A percentile compares a stretch with the other conserved stretches of the same genome.
Conservation (phyloP, 2,329 filamentous ascomycete species). For the Alternaria sp. region DNA sequence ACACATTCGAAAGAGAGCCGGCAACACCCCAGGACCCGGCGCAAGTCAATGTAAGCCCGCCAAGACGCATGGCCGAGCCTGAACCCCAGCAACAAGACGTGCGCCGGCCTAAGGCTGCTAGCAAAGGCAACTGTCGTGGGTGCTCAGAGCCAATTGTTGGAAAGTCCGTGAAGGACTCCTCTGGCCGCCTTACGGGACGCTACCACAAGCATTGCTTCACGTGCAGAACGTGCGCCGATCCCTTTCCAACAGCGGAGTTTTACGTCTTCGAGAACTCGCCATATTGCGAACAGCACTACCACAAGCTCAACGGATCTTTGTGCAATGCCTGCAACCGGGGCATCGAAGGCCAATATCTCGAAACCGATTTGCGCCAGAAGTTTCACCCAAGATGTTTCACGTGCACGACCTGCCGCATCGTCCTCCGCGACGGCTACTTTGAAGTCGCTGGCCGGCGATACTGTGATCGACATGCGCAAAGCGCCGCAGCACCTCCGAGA, state of each 20-base stretch:
- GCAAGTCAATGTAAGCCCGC: slow-evolving; percentile 15
- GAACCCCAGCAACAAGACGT: slow-evolving; percentile 22
- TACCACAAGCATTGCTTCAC: slow-evolving; percentile 97
- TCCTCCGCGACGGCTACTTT: slow-evolving; percentile 85
- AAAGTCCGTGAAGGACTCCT: slow-evolving; percentile 92
- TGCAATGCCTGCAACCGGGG: slow-evolving; percentile 80
- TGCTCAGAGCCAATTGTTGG: slow-evolving; percentile 80
- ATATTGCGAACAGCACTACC: slow-evolving; percentile 92
- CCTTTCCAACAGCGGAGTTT: slow-evolving; percentile 87
- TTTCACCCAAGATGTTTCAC: slow-evolving; percentile 88
- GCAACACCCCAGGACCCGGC: slow-evolving; percentile 18
- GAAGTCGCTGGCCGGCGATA: slow-evolving; percentile 81
- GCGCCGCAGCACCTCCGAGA: slow-evolving; percentile 52
- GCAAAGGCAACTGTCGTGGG: slow-evolving; percentile 80
- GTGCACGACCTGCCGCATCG: slow-evolving; percentile 77
- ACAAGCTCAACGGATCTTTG: slow-evolving; percentile 85
- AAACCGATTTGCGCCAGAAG: slow-evolving; percentile 78
- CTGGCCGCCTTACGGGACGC: slow-evolving; percentile 87
- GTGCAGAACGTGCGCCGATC: slow-evolving; percentile 79
- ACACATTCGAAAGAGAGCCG: slow-evolving; percentile 13
- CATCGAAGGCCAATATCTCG: slow-evolving; percentile 92
- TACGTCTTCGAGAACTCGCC: slow-evolving; percentile 89
- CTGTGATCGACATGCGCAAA: slow-evolving; percentile 85
- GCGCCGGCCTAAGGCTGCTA: slow-evolving; percentile 47
- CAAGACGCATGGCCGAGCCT: slow-evolving; percentile 16